Evolutionary conservation across 83 land plant species (phyloP).

Genomic region (Diphasiastrum complanatum): DNA sequence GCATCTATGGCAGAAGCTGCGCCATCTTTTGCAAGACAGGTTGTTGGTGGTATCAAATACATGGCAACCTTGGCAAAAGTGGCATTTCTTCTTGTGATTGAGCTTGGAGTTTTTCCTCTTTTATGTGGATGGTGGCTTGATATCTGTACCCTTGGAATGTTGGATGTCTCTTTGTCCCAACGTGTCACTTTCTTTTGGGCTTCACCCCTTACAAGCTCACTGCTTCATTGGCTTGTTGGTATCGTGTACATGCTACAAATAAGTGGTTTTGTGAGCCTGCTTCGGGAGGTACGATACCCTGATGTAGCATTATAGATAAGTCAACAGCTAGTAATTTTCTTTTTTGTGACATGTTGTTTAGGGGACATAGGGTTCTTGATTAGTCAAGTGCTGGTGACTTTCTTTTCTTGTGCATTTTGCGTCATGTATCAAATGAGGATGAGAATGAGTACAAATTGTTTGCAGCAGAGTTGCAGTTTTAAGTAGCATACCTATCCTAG

Average conservation of each 20-base stretch:
- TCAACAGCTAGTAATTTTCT: too few species aligned
- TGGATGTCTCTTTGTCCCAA: slow-evolving; percentile 1
- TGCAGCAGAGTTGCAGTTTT: too few species aligned
- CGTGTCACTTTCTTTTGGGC: slow-evolving; percentile 7
- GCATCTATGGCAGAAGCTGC: slow-evolving; percentile 9
- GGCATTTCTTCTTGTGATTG: slow-evolving; percentile 15
- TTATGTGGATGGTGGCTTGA: slow-evolving; percentile 17
- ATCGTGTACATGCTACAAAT: slow-evolving; percentile 17
- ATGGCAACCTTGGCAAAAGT: too few species aligned
- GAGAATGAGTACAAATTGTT: too few species aligned
- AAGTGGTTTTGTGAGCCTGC: slow-evolving; percentile 8
- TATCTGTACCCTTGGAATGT: slow-evolving; percentile 8
- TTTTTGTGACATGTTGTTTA: too few species aligned
- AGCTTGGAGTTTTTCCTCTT: slow-evolving; percentile 13
- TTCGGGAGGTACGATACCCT: slow-evolving; percentile 11
- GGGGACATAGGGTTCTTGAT: too few species aligned
- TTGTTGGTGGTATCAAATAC: background rate
- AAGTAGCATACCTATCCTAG: too few species aligned
- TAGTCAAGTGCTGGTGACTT: too few species aligned
- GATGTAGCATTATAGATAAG: too few species aligned
- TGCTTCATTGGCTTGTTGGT: too few species aligned
- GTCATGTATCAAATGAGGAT: too few species aligned
- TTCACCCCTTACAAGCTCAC: slow-evolving; percentile 15
- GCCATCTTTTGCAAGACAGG: slow-evolving; percentile 1
- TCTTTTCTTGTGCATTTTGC: too few species aligned